Evolutionary conservation across 768 basidiomycete genomes (phyloP).

Genomic region (Pleurotus djamor): DNA sequence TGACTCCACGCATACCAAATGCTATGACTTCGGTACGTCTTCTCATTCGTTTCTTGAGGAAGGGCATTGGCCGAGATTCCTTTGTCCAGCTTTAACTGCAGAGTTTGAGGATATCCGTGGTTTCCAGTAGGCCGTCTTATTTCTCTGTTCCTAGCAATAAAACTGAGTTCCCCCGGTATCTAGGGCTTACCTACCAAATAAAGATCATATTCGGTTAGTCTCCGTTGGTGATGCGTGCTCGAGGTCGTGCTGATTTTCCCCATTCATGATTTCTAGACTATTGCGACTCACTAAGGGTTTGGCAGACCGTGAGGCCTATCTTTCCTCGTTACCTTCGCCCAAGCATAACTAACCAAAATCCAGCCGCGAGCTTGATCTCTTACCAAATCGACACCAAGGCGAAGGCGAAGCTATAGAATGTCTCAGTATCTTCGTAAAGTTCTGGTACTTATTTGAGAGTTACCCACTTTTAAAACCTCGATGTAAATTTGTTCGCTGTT

Average conservation of each 20-base stretch:
- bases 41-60: not conserved
- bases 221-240: not conserved
- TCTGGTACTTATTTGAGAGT: no score
- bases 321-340: not conserved
- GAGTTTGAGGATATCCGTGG: constrained; percentile 3
- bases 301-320: not conserved
- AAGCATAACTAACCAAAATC: not conserved
- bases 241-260: not conserved
- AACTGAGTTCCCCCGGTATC: not conserved
- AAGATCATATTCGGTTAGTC: not conserved
- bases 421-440: not conserved
- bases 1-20: not conserved
- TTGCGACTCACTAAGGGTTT: constrained; percentile 1
- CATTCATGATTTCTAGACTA: not conserved
- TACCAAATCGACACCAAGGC: constrained; percentile 1
- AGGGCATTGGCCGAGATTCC: not conserved
- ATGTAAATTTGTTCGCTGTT: no score
- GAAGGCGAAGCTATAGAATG: not conserved
- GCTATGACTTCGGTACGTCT: constrained; percentile 1
- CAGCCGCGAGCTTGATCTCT: constrained; percentile 7
- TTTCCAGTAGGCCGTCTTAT: not conserved
- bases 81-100: not conserved
- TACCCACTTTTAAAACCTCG: no score
- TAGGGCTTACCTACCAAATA: constrained; percentile 1
- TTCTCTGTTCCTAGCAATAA: not conserved